Percentiles rank a stretch among this genome's conserved stretches.
These are phyloP conservation scores for Chlorociboria aeruginascens DNA, from an alignment of 495 filamentous ascomycete genomes.

Conservation along the genomic window DNA sequence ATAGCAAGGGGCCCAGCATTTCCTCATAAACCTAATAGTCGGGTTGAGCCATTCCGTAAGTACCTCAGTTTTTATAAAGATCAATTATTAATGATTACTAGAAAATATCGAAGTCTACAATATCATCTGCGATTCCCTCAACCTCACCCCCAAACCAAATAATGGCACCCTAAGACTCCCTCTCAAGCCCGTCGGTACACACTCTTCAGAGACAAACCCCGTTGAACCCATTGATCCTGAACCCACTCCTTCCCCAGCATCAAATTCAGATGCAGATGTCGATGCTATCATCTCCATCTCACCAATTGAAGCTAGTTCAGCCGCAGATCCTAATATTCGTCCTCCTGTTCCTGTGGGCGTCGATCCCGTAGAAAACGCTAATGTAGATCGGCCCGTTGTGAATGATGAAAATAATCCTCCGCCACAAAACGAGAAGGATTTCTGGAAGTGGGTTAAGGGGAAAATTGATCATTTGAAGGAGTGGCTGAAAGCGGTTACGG, in stretches of 20 bases:
- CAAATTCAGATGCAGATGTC: neutral
- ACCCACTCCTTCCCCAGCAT: neutral
- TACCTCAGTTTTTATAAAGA: slow-evolving; percentile 9
- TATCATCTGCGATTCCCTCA: slow-evolving; percentile 76
- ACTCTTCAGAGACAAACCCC: slow-evolving; percentile 7
- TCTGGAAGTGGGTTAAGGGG: slow-evolving; percentile 38
- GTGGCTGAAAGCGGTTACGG: slow-evolving; percentile 21
- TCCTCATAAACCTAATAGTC: slow-evolving; percentile 69
- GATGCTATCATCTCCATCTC: slow-evolving; percentile 16
- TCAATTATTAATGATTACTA: slow-evolving; percentile 1
- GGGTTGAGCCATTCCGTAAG: slow-evolving; percentile 75
- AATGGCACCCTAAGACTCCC: slow-evolving; percentile 84
- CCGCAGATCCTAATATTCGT: slow-evolving; percentile 7
- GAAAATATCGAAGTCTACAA: slow-evolving; percentile 94
- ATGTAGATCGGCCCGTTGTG: slow-evolving; percentile 3
- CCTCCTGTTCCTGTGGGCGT: slow-evolving; percentile 4
- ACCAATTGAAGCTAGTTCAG: slow-evolving; percentile 15
- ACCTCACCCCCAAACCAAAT: slow-evolving; percentile 54
- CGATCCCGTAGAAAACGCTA: slow-evolving; percentile 5
- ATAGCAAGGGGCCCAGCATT: slow-evolving; percentile 82
- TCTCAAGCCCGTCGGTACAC: slow-evolving; percentile 26
- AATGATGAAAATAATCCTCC: slow-evolving; percentile 11
- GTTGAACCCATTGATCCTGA: slow-evolving; percentile 8
- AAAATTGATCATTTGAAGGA: slow-evolving; percentile 31
- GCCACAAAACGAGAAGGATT: slow-evolving; percentile 21